These are phyloP conservation scores for Chaetomiaceae sp. DNA, from an alignment of 2,329 filamentous ascomycete species.

Conservation along the genomic window DNA sequence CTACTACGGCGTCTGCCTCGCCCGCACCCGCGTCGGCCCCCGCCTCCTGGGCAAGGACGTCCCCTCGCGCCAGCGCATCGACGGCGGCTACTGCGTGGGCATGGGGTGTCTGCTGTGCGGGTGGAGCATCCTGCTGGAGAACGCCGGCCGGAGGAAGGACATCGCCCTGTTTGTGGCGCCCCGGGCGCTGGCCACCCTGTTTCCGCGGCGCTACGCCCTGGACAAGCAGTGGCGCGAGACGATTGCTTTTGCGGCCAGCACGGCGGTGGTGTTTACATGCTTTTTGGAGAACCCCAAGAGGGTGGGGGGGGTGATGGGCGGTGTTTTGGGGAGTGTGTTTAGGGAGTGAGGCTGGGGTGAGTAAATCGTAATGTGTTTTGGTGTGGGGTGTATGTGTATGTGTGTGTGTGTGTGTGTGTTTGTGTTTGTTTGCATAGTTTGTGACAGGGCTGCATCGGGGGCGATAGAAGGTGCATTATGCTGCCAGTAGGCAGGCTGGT, in stretches of 20 bases:
- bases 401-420: no score
- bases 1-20: conserved; percentile 80
- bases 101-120: conserved; percentile 72
- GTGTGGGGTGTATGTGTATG: background rate
- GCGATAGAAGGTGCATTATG: no score
- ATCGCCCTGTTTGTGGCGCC: conserved; percentile 78
- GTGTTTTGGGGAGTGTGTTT: conserved; percentile 51
- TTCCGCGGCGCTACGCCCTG: conserved; percentile 63
- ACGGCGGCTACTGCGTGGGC: conserved; percentile 64
- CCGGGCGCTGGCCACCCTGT: conserved; percentile 66
- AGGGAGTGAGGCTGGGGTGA: conserved; percentile 22
- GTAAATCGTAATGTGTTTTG: background rate
- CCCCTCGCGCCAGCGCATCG: conserved; percentile 46
- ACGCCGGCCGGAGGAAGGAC: conserved; percentile 62
- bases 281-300: conserved; percentile 57
- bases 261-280: conserved; percentile 66
- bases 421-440: no score
- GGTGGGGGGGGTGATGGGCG: conserved; percentile 66
- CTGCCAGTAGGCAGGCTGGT: no score
- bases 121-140: conserved; percentile 75
- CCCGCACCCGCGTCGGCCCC: conserved; percentile 69
- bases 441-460: no score
- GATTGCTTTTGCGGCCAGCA: conserved; percentile 60
- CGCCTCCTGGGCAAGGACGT: conserved; percentile 54
- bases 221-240: conserved; percentile 65